Conservation (phyloP, 1,139 yeast genomes). For the Yamadazyma pseudoaaseri region DNA sequence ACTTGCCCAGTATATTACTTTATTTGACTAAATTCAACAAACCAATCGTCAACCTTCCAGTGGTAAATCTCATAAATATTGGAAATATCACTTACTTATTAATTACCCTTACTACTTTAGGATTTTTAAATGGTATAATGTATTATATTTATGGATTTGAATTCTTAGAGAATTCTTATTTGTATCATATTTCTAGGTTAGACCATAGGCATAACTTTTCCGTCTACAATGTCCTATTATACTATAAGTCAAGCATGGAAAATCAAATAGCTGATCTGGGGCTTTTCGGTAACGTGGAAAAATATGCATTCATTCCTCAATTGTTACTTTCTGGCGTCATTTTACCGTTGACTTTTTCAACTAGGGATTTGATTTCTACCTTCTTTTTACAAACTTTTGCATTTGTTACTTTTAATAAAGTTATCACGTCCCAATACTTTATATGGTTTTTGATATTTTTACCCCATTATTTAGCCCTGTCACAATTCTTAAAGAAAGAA, state of each 20-base stretch:
- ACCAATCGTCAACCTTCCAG: slow-evolving; percentile 27
- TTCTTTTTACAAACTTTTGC: slow-evolving; percentile 87
- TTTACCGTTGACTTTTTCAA: slow-evolving; percentile 60
- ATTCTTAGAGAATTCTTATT: slow-evolving; percentile 73
- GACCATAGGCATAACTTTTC: slow-evolving; percentile 97
- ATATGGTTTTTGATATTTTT: slow-evolving; percentile 87
- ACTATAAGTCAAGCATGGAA: slow-evolving; percentile 54
- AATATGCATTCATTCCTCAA: slow-evolving; percentile 83
- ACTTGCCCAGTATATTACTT: slow-evolving; percentile 55
- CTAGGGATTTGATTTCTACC: slow-evolving; percentile 55
- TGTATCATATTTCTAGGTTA: slow-evolving; percentile 77
- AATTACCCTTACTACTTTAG: slow-evolving; percentile 42
- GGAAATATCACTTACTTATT: slow-evolving; percentile 47
- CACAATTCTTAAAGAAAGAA: slow-evolving; percentile 29
- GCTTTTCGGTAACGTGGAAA: slow-evolving; percentile 26
- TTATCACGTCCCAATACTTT: slow-evolving; percentile 90
- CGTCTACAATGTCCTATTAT: slow-evolving; percentile 74
- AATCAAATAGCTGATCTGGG: slow-evolving; percentile 6
- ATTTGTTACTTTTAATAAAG: slow-evolving; percentile 90
- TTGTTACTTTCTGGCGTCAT: slow-evolving; percentile 55
- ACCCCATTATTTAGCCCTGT: slow-evolving; percentile 64
- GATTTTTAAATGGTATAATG: slow-evolving; percentile 54
- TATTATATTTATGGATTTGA: slow-evolving; percentile 68
- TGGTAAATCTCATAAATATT: slow-evolving; percentile 38
- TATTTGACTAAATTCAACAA: slow-evolving; percentile 21